Base-by-base conservation (phyloP, 306 rosid genomes). In the Hippophae tibetana region DNA sequence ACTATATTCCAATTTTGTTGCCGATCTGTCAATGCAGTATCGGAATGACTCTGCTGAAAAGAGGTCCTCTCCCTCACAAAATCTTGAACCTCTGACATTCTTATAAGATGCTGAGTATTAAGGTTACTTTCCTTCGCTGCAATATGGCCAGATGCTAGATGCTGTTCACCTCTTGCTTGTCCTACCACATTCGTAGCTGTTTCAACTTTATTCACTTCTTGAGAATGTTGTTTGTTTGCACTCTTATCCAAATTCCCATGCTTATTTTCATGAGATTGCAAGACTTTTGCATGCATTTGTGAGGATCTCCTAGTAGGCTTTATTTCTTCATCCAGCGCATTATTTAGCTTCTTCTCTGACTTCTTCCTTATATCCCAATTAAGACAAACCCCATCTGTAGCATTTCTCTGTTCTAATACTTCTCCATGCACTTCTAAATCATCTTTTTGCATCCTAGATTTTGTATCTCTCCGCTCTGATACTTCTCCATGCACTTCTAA, bases 311-410 rank as follows among this genome's bases (percentile, higher is more conserved):
- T 76, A 42, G 47, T 48, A 42, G 79, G 73, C 52, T 74, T 51
- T 60, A 61, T 68, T 76, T 81, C 89, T 59, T 68, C 73, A 50
- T 40, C 41, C 42, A 68, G 60, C 65, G 55, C 69, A 42, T 72
- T 80, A 31, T 62, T 54, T 57, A 74, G 78, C 82, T 67, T 80
- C 73, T 80, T 85, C 83, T 85, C 95, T 1, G 79, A 76, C 68
- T 80, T 80, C 72, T 86, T 93, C 78, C 86, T 80, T 71, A 70
- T 67, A 65, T 64, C 83, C 83, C 77, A 81, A 54, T 73, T 68
- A 59, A 70, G 76, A 74, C 67, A 75, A 56, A 61, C 78, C 47
- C 27, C 69, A 61, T 55, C 69, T 27, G 57, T 56, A 63, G 64
- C 48, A 54, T 58, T 76, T 64, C 62, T 76, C 69, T 60, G 84